Conservation (phyloP, 768 basidiomycete genomes). For the Roridomyces roridus region DNA sequence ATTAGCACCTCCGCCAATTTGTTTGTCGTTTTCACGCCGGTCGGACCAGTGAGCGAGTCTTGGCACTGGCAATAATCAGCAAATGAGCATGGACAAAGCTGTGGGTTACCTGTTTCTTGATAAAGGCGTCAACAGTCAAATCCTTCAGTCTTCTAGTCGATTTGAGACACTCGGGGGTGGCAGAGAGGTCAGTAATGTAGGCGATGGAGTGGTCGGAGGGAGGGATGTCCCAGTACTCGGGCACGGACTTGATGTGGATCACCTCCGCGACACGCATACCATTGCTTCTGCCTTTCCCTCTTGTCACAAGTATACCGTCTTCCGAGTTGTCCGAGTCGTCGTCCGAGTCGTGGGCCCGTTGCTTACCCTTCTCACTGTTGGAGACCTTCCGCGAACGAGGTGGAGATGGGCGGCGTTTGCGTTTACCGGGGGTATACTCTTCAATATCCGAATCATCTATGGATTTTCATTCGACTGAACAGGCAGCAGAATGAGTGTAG, state of each 20-base stretch:
- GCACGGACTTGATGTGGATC: not conserved
- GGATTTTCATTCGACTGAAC: too few species aligned
- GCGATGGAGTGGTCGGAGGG: not conserved
- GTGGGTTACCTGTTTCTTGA: constrained; percentile 15
- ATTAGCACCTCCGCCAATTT: not conserved
- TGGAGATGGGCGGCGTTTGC: too few species aligned
- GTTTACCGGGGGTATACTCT: too few species aligned
- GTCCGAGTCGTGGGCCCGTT: not conserved
- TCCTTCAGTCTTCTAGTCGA: too few species aligned
- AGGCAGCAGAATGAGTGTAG: too few species aligned
- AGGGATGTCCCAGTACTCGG: not conserved
- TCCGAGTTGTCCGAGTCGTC: not conserved
- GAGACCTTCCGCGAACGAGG: too few species aligned
- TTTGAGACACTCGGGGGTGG: not conserved
- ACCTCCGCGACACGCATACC: not conserved
- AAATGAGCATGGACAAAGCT: not conserved
- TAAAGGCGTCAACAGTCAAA: not conserved
- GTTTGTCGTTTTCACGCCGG: not conserved
- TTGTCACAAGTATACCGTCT: not conserved
- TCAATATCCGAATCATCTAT: too few species aligned
- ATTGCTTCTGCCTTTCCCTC: not conserved
- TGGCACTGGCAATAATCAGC: not conserved
- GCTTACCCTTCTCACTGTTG: not conserved
- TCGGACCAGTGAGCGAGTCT: not conserved
- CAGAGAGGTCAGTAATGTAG: not conserved